phyloP scores from a whole-genome alignment of 805 yeast genomes.

The Kurtzmaniella fragi region DNA sequence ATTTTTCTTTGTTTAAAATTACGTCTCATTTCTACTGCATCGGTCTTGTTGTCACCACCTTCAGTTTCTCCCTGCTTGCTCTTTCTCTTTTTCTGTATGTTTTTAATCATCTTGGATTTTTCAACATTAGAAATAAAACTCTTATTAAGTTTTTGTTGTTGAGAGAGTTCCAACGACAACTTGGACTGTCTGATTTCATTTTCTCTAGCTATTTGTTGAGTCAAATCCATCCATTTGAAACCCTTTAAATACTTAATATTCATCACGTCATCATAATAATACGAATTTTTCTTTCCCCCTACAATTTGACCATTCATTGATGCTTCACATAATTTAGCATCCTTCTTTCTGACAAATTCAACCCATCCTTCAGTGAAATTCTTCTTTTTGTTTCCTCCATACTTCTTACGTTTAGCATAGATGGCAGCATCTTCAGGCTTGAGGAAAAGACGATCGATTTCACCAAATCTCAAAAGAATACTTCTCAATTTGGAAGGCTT shows the following conservation, averaged over 20 bases:
- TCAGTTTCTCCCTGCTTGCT: slow-evolving; percentile 15
- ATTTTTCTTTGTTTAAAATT: slow-evolving; percentile 68
- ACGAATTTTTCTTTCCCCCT: slow-evolving; percentile 89
- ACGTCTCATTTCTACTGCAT: slow-evolving; percentile 42
- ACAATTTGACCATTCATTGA: slow-evolving; percentile 84
- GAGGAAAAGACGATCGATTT: slow-evolving; percentile 77
- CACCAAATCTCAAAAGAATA: slow-evolving; percentile 76
- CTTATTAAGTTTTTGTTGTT: slow-evolving; percentile 83
- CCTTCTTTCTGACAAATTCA: slow-evolving; percentile 75
- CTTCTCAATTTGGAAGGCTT: slow-evolving; percentile 88
- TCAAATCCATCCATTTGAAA: slow-evolving; percentile 92
- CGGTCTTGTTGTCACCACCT: slow-evolving; percentile 12
- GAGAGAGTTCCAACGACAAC: slow-evolving; percentile 81
- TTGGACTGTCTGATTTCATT: slow-evolving; percentile 84
- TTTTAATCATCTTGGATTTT: slow-evolving; percentile 71
- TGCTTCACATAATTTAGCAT: slow-evolving; percentile 83
- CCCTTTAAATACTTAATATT: slow-evolving; percentile 86
- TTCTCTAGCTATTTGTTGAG: slow-evolving; percentile 89
- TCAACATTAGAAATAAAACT: slow-evolving; percentile 81
- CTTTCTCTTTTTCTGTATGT: slow-evolving; percentile 51
- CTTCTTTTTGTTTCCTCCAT: slow-evolving; percentile 89
- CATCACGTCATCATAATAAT: slow-evolving; percentile 90
- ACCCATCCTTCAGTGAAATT: slow-evolving; percentile 96
- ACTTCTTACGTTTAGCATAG: slow-evolving; percentile 64
- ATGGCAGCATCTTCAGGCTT: slow-evolving; percentile 76